Percentiles rank a stretch among this genome's conserved stretches.
phyloP scores from a whole-genome alignment of 2,329 filamentous ascomycete species.

The Pseudopyrenochaeta lycopersici region DNA sequence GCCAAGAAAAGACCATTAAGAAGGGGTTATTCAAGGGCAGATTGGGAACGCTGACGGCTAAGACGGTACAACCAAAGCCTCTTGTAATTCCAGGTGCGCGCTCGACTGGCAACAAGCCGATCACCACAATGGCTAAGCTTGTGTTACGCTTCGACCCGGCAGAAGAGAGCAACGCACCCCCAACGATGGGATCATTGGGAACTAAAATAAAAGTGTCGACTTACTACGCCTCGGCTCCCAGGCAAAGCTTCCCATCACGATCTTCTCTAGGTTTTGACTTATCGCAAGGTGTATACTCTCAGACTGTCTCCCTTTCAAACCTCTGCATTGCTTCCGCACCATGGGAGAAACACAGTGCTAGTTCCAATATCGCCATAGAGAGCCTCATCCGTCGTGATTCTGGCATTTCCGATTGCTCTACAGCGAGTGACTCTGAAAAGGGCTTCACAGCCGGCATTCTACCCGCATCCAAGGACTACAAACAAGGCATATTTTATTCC shows the following conservation, averaged over 20 bases:
- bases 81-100: slow-evolving; percentile 59
- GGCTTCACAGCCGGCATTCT: slow-evolving; percentile 42
- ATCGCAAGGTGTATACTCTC: slow-evolving; percentile 62
- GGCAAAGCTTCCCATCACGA: slow-evolving; percentile 59
- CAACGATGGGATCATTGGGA: slow-evolving; percentile 60
- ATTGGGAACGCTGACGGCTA: slow-evolving; percentile 65
- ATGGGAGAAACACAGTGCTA: slow-evolving; percentile 61
- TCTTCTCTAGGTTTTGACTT: slow-evolving; percentile 54
- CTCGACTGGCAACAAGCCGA: slow-evolving; percentile 48
- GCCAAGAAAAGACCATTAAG: slow-evolving; percentile 67
- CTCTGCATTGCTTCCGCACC: slow-evolving; percentile 65
- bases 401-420: slow-evolving; percentile 47
- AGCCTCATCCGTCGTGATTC: slow-evolving; percentile 51
- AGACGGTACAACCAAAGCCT: slow-evolving; percentile 66
- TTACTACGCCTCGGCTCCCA: slow-evolving; percentile 63
- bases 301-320: slow-evolving; percentile 62
- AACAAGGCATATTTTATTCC: slow-evolving; percentile 65
- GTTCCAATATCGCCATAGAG: slow-evolving; percentile 40
- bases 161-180: slow-evolving; percentile 60
- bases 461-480: slow-evolving; percentile 52
- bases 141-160: slow-evolving; percentile 69
- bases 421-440: slow-evolving; percentile 20
- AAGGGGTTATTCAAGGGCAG: slow-evolving; percentile 69
- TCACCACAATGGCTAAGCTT: slow-evolving; percentile 65
- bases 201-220: slow-evolving; percentile 67